phyloP scores from a whole-genome alignment of 495 filamentous ascomycete genomes.

The Podospora tetraspora region DNA sequence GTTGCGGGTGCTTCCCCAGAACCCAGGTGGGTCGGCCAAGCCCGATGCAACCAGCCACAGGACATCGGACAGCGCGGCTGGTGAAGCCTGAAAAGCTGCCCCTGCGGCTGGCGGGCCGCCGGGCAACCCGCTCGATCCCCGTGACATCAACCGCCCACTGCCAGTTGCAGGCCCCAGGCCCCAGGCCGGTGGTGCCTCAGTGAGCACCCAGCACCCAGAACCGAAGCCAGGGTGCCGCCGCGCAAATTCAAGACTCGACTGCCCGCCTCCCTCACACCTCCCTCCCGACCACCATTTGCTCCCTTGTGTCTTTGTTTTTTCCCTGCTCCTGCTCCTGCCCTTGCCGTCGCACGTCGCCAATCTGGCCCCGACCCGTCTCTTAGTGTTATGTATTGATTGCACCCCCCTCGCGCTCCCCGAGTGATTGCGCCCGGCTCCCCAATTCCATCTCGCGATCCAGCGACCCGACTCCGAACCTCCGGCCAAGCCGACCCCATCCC shows the following conservation, averaged over 20 bases:
- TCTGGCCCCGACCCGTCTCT: conserved; percentile 8
- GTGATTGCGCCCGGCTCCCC: conserved; percentile 12
- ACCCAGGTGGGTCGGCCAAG: background rate
- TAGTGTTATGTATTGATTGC: conserved; percentile 29
- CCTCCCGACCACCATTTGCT: conserved; percentile 6
- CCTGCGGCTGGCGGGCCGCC: conserved; percentile 14
- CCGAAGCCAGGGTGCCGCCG: background rate
- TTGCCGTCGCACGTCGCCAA: background rate
- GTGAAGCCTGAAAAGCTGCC: conserved; percentile 4
- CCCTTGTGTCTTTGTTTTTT: conserved; percentile 9
- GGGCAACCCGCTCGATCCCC: conserved; percentile 22
- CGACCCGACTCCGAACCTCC: background rate
- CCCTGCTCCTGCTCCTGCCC: background rate
- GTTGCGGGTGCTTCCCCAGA: background rate
- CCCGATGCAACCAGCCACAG: background rate
- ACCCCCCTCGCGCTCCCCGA: conserved; percentile 5
- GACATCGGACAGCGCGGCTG: background rate
- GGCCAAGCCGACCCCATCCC: background rate
- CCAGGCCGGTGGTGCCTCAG: conserved; percentile 2
- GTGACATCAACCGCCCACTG: conserved; percentile 24
- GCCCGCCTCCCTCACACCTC: conserved; percentile 7
- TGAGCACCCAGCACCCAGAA: conserved; percentile 4
- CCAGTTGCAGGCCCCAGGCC: background rate
- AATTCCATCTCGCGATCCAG: background rate
- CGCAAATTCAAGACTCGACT: conserved; percentile 14